Percentiles rank a stretch among this genome's conserved stretches.
Conservation (phyloP, 768 basidiomycete genomes). For the Lactarius akahatsu region DNA sequence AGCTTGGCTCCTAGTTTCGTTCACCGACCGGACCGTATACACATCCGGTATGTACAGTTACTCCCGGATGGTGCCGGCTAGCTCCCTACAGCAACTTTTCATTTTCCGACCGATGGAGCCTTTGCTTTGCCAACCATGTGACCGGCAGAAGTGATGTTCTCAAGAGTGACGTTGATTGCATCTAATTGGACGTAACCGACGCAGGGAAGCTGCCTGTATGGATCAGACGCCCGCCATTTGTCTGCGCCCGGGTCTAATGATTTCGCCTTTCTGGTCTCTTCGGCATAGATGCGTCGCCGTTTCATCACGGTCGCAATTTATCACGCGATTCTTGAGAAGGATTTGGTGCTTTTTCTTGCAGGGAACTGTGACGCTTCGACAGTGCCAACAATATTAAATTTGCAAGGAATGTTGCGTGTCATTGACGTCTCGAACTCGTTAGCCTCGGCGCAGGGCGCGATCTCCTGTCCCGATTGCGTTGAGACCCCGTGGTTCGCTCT, state of each 20-base stretch:
- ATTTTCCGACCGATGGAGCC: no score
- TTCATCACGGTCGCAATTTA: neutral
- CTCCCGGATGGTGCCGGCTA: no score
- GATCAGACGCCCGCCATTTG: neutral
- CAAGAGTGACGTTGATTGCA: neutral
- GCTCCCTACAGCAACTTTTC: no score
- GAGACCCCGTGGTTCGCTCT: neutral
- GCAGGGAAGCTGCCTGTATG: neutral
- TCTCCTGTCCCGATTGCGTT: neutral
- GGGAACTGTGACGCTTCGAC: neutral
- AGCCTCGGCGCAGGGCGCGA: conserved; percentile 13
- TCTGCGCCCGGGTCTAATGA: neutral
- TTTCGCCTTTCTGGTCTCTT: neutral
- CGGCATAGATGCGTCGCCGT: neutral
- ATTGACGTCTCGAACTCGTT: neutral
- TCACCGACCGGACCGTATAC: no score
- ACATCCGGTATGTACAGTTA: no score
- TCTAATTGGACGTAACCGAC: neutral
- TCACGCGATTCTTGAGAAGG: neutral
- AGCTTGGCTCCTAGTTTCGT: no score
- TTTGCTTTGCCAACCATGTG: no score
- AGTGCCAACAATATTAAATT: neutral
- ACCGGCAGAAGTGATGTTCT: no score
- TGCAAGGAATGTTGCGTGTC: conserved; percentile 9
- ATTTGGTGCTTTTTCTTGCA: neutral